Percentiles rank a stretch among this genome's conserved stretches.
phyloP scores from a whole-genome alignment of 2,329 filamentous ascomycete genomes.

The Leptographium galeiforme region DNA sequence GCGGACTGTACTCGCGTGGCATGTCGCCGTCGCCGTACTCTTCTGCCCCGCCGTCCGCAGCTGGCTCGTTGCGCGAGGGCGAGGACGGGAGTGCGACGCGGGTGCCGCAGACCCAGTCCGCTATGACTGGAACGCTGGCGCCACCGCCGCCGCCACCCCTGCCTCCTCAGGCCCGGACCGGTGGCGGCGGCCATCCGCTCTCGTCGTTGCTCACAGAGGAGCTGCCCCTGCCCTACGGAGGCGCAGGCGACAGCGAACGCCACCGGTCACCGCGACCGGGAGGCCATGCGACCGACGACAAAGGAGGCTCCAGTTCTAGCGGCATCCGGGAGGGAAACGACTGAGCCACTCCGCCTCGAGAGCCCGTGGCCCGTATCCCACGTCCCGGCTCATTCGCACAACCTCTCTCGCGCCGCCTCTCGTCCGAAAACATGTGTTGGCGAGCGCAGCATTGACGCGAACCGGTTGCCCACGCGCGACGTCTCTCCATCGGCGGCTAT shows the following conservation, averaged over 20 bases:
- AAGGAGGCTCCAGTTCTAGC: background rate
- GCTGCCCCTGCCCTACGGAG: conserved; percentile 16
- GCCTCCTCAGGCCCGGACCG: conserved; percentile 16
- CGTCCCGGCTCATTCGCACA: too few relatives aligned
- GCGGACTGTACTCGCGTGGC: conserved; percentile 15
- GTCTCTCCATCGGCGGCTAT: background rate
- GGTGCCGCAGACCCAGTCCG: conserved; percentile 5
- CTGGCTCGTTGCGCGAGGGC: conserved; percentile 20
- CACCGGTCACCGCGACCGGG: conserved; percentile 16
- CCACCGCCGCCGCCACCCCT: conserved; percentile 5
- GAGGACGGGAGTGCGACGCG: conserved; percentile 16
- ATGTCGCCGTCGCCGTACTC: conserved; percentile 16
- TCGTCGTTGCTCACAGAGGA: conserved; percentile 31
- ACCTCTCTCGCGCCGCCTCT: too few relatives aligned
- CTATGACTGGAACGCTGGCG: background rate
- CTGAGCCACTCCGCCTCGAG: background rate
- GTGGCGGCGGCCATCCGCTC: conserved; percentile 24
- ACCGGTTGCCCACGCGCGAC: background rate
- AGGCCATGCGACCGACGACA: background rate
- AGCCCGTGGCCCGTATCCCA: background rate
- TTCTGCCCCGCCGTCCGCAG: conserved; percentile 19
- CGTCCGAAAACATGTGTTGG: too few relatives aligned
- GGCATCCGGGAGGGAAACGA: background rate
- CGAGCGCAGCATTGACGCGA: too few relatives aligned
- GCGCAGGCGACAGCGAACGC: conserved; percentile 16